Conservation (phyloP, 2,329 filamentous ascomycete genomes). For the Emmonsiellopsis sp. region DNA sequence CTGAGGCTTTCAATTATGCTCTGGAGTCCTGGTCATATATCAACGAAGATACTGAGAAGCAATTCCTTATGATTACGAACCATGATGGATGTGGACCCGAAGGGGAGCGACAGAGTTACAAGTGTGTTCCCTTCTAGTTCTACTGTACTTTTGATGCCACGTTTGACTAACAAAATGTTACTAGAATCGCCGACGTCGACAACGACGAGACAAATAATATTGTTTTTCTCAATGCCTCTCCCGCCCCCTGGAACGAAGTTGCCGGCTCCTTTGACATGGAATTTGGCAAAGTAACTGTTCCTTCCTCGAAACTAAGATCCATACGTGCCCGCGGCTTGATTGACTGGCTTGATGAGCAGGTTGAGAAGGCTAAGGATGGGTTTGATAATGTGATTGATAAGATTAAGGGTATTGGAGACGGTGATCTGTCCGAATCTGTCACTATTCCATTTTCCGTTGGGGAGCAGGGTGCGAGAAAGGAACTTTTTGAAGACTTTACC, state of each 20-base stretch:
- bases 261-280: constrained; percentile 17
- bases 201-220: constrained; percentile 12
- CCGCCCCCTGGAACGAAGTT: constrained; percentile 15
- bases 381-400: constrained; percentile 9
- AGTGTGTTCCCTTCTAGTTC: constrained; percentile 4
- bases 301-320: background rate
- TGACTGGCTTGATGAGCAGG: constrained; percentile 1
- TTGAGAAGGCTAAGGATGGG: constrained; percentile 7
- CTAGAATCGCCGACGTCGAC: constrained; percentile 13
- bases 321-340: constrained; percentile 1
- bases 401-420: constrained; percentile 8
- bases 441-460: constrained; percentile 16
- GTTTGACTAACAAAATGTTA: background rate
- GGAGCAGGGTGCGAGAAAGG: constrained; percentile 9
- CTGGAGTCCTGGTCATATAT: constrained; percentile 22
- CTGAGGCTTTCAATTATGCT: constrained; percentile 22
- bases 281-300: constrained; percentile 14
- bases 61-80: constrained; percentile 26
- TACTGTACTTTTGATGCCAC: background rate
- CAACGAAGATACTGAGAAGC: constrained; percentile 18
- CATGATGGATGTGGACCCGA: constrained; percentile 22
- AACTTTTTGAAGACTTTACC: constrained; percentile 14
- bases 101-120: constrained; percentile 22
- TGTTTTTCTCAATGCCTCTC: constrained; percentile 12
- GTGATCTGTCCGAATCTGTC: constrained; percentile 11